Conservation (phyloP, 345 rosid species). For the Lumnitzera racemosa region DNA sequence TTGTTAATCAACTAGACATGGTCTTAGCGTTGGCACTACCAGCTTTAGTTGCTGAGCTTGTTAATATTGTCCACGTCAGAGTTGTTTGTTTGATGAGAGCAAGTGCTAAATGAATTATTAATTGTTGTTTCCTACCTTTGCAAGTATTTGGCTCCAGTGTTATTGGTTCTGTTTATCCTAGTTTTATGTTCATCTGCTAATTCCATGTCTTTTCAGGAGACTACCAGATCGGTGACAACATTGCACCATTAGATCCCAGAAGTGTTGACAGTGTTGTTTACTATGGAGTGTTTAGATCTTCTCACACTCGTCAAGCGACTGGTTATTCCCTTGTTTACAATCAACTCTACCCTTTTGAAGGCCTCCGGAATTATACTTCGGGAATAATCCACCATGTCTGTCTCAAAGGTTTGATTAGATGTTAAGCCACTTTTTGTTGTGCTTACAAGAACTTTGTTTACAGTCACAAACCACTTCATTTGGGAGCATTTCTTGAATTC, state of each 20-base stretch:
- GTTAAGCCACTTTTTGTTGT: background rate
- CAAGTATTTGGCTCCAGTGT: background rate
- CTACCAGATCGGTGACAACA: constrained; percentile 39
- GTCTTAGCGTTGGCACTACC: too few relatives aligned
- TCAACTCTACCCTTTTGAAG: constrained; percentile 51
- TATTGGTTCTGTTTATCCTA: background rate
- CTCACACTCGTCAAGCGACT: constrained; percentile 23
- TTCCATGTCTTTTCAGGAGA: constrained; percentile 35
- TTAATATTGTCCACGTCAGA: too few relatives aligned
- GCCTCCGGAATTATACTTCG: constrained; percentile 64
- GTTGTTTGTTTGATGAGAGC: too few relatives aligned
- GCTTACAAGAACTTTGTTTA: background rate
- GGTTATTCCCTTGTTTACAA: constrained; percentile 61
- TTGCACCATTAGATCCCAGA: constrained; percentile 39
- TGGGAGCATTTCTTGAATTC: background rate
- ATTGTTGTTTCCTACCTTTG: too few relatives aligned
- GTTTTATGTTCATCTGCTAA: background rate
- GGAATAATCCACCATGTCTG: constrained; percentile 85
- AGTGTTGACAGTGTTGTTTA: constrained; percentile 53
- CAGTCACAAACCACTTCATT: background rate
- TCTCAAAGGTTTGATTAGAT: constrained; percentile 35
- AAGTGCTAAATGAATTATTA: too few relatives aligned
- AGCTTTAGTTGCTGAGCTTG: too few relatives aligned
- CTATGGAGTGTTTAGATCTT: constrained; percentile 29
- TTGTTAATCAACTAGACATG: too few relatives aligned